Evolutionary conservation across 768 basidiomycete genomes (phyloP).

Genomic region (Neoboletus brunneissimus): DNA sequence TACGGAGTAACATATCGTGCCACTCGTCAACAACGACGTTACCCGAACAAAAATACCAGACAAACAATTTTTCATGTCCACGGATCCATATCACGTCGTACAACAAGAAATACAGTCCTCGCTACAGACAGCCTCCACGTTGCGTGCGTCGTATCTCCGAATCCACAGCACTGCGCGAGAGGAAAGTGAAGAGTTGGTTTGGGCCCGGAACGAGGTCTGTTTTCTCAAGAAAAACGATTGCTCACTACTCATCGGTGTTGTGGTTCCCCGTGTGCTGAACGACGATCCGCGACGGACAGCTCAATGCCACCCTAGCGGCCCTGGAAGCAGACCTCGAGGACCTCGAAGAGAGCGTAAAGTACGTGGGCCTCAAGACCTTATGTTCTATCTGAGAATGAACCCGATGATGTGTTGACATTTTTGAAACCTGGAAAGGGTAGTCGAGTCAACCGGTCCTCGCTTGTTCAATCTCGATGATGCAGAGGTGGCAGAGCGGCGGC

Average conservation of each 20-base stretch:
- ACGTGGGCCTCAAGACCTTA: conserved; percentile 21
- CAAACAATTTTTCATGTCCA: conserved; percentile 48
- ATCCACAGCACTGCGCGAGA: conserved; percentile 71
- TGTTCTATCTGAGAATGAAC: not conserved
- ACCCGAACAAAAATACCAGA: not conserved
- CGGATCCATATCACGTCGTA: conserved; percentile 86
- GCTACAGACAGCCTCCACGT: conserved; percentile 64
- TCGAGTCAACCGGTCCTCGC: conserved; percentile 81
- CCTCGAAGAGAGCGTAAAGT: conserved; percentile 93
- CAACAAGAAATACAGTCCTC: conserved; percentile 79
- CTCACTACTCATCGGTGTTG: not conserved
- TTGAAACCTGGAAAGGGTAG: conserved; percentile 57
- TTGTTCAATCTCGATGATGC: conserved; percentile 77
- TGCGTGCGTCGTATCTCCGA: conserved; percentile 73
- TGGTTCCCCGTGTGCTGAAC: not conserved
- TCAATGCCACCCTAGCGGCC: conserved; percentile 71
- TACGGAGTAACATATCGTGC: not conserved
- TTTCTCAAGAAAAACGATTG: not conserved
- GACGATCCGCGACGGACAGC: conserved; percentile 27
- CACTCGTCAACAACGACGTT: not conserved
- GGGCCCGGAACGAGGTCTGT: conserved; percentile 74
- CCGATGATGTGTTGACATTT: conserved; percentile 1
- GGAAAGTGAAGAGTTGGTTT: conserved; percentile 77
- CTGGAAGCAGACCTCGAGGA: conserved; percentile 89
- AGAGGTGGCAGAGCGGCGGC: conserved; percentile 73